Conservation (phyloP, 2,329 filamentous ascomycete species). For the Neonectria faginata region DNA sequence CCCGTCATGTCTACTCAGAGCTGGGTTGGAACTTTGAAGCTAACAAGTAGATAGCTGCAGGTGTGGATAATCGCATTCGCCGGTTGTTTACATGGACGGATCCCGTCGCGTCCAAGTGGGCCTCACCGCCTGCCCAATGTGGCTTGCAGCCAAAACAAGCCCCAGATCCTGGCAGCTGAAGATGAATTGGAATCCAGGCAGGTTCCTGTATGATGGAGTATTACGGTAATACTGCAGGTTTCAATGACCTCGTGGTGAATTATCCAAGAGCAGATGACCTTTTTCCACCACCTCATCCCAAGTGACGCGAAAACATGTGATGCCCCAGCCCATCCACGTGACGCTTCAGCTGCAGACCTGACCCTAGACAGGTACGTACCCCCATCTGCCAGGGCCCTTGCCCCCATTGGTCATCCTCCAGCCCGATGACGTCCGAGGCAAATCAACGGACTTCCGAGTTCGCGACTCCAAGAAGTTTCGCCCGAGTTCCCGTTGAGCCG, state of each 20-base stretch:
- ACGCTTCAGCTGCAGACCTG: too few species aligned
- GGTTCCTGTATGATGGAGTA: neutral
- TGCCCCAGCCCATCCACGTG: neutral
- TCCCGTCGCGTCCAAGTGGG: slow-evolving; percentile 44
- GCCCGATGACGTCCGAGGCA: slow-evolving; percentile 51
- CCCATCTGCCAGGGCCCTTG: slow-evolving; percentile 2
- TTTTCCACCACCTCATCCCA: neutral
- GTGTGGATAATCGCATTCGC: slow-evolving; percentile 37
- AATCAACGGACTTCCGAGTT: slow-evolving; percentile 45
- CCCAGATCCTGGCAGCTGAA: neutral
- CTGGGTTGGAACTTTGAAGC: slow-evolving; percentile 15
- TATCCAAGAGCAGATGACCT: neutral
- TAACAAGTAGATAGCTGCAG: slow-evolving; percentile 16
- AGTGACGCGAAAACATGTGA: slow-evolving; percentile 36
- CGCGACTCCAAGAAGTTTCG: slow-evolving; percentile 41
- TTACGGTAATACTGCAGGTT: neutral
- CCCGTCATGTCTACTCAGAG: slow-evolving; percentile 25
- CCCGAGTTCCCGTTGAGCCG: slow-evolving; percentile 18
- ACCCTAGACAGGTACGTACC: slow-evolving; percentile 9
- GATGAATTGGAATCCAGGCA: neutral
- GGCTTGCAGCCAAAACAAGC: slow-evolving; percentile 11
- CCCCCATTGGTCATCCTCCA: slow-evolving; percentile 27
- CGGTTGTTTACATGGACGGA: slow-evolving; percentile 42
- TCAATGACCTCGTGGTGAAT: neutral
- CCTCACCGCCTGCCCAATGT: slow-evolving; percentile 42